These are phyloP conservation scores for Xylariaceae sp. DNA, from an alignment of 2,329 filamentous ascomycete species.

Conservation along the genomic window DNA sequence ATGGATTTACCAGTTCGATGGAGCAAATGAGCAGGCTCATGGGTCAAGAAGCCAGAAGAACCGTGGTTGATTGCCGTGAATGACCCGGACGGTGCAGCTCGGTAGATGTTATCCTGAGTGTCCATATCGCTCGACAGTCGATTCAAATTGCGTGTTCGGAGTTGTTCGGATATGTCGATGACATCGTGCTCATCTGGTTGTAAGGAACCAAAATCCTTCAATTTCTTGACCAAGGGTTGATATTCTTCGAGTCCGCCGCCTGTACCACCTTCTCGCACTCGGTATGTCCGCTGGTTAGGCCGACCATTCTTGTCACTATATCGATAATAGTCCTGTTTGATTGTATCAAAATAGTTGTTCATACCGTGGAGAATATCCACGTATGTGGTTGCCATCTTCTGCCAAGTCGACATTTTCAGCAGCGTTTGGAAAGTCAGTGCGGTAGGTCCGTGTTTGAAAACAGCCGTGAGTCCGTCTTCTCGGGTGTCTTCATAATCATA, in stretches of 20 bases:
- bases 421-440: slow-evolving; percentile 46
- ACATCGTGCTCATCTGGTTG: slow-evolving; percentile 31
- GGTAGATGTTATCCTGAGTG: slow-evolving; percentile 14
- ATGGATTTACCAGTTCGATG: slow-evolving; percentile 1
- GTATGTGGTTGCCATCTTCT: slow-evolving; percentile 54
- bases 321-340: slow-evolving; percentile 44
- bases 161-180: slow-evolving; percentile 25
- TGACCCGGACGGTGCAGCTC: slow-evolving; percentile 31
- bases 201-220: slow-evolving; percentile 42
- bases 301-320: slow-evolving; percentile 26
- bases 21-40: slow-evolving; percentile 15
- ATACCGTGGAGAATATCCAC: slow-evolving; percentile 48
- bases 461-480: slow-evolving; percentile 23
- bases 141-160: slow-evolving; percentile 31
- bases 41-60: slow-evolving; percentile 11
- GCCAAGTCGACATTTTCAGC: slow-evolving; percentile 43
- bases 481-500: slow-evolving; percentile 32
- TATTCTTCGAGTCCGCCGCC: slow-evolving; percentile 54
- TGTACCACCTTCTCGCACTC: slow-evolving; percentile 37
- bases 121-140: slow-evolving; percentile 29
- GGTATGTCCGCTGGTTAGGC: slow-evolving; percentile 31
- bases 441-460: slow-evolving; percentile 39
- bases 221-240: slow-evolving; percentile 35
- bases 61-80: slow-evolving; percentile 38
- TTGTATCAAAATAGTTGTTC: slow-evolving; percentile 46